A percentile compares a stretch with the other conserved stretches of the same genome.
Evolutionary conservation across 2,329 filamentous ascomycete genomes (phyloP).

Genomic region (Ophiobolus disseminans): DNA sequence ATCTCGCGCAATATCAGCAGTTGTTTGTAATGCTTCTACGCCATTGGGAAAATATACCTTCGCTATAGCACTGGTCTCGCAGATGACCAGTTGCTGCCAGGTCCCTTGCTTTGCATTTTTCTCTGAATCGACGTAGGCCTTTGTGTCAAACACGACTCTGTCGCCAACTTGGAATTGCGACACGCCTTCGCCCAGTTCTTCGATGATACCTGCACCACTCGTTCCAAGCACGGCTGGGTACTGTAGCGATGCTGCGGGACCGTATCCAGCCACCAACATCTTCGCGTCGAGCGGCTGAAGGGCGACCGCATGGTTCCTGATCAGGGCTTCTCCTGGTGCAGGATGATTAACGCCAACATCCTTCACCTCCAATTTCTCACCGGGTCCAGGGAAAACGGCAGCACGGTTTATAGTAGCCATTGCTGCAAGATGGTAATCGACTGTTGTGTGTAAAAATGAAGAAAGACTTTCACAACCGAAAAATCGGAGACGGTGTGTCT

Average conservation of each 20-base stretch:
- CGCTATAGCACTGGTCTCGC: constrained; percentile 23
- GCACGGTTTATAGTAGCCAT: constrained; percentile 23
- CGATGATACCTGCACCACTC: constrained; percentile 49
- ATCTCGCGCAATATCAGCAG: constrained; percentile 24
- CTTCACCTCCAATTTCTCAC: constrained; percentile 18
- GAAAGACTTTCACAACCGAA: too few relatives aligned
- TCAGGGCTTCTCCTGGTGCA: constrained; percentile 21
- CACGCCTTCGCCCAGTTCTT: constrained; percentile 56
- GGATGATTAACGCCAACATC: constrained; percentile 14
- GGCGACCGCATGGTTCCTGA: constrained; percentile 30
- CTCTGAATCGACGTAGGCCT: constrained; percentile 24
- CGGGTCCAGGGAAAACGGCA: constrained; percentile 17
- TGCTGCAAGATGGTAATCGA: neutral
- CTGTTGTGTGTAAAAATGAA: neutral
- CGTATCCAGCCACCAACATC: constrained; percentile 32
- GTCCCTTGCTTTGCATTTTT: constrained; percentile 29
- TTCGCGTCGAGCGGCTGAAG: constrained; percentile 36
- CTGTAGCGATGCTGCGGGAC: constrained; percentile 20
- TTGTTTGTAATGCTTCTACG: neutral
- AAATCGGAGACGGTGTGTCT: neutral
- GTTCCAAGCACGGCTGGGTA: constrained; percentile 29
- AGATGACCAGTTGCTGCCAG: constrained; percentile 33
- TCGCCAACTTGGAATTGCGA: constrained; percentile 53
- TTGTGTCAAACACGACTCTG: constrained; percentile 45
- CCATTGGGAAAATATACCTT: constrained; percentile 17